Conservation (phyloP, 345 rosid genomes). For the Limnanthes douglasii region DNA sequence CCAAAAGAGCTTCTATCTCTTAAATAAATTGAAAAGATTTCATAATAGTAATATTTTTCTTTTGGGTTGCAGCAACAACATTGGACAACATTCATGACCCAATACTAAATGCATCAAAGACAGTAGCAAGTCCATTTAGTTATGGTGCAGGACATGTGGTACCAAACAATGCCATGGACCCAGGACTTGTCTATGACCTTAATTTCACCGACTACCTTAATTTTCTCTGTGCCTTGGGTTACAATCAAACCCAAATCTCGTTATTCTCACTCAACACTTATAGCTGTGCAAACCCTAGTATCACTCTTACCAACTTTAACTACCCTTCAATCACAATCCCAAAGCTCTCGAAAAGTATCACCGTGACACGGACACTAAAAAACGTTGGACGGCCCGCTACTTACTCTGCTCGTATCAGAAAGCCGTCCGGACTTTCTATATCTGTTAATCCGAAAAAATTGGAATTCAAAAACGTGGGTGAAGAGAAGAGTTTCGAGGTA, state of each 20-base stretch:
- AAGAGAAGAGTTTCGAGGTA: constrained; percentile 40
- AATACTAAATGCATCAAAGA: constrained; percentile 22
- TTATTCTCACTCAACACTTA: constrained; percentile 16
- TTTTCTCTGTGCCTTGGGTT: constrained; percentile 54
- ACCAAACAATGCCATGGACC: constrained; percentile 72
- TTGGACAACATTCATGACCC: constrained; percentile 31
- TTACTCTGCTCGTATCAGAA: constrained; percentile 21
- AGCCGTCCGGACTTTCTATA: constrained; percentile 33
- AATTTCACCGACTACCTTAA: constrained; percentile 37
- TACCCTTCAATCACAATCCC: constrained; percentile 72
- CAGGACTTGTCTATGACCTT: constrained; percentile 66
- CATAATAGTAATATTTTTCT: not conserved
- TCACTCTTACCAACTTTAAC: constrained; percentile 38
- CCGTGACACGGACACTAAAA: constrained; percentile 35
- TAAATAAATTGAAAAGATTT: not conserved
- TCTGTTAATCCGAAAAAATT: constrained; percentile 33
- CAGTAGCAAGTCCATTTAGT: constrained; percentile 50
- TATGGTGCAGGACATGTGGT: constrained; percentile 74
- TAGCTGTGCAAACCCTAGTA: constrained; percentile 24
- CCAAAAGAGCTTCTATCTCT: too few relatives aligned
- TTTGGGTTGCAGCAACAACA: constrained; percentile 26
- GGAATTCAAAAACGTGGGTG: constrained; percentile 33
- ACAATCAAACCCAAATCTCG: constrained; percentile 32
- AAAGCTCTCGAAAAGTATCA: constrained; percentile 11
- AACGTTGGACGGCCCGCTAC: constrained; percentile 58